Percentiles rank a stretch among this genome's conserved stretches.
phyloP scores from a whole-genome alignment of 192 early-diverging fungal genomes.

The Backusella sp. region DNA sequence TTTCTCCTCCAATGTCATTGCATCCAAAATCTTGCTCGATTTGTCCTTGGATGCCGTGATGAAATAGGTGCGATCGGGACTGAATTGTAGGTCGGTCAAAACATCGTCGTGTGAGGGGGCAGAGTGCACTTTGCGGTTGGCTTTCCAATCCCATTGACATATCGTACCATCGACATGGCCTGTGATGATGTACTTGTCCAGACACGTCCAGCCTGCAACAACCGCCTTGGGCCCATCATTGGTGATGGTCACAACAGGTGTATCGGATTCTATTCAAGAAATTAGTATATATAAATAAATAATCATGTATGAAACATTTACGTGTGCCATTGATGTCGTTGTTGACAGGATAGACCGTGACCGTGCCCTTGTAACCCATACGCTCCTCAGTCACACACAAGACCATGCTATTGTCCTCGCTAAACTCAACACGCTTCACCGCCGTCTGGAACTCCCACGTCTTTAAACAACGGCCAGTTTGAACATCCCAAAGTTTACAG shows the following conservation, averaged over 20 bases:
- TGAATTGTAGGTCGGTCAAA: slow-evolving; percentile 95
- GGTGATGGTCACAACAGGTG: slow-evolving; percentile 68
- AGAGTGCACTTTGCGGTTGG: slow-evolving; percentile 65
- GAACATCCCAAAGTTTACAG: slow-evolving; percentile 89
- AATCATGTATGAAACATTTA: neutral
- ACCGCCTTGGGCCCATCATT: slow-evolving; percentile 82
- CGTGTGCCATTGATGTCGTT: slow-evolving; percentile 52
- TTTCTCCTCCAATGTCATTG: slow-evolving; percentile 76
- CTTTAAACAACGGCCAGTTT: slow-evolving; percentile 87
- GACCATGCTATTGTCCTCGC: slow-evolving; percentile 83
- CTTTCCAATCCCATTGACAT: slow-evolving; percentile 85
- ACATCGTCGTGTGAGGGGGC: slow-evolving; percentile 65
- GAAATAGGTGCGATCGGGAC: slow-evolving; percentile 85
- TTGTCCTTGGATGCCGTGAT: slow-evolving; percentile 97
- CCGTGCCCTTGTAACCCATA: slow-evolving; percentile 89
- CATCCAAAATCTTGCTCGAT: slow-evolving; percentile 85
- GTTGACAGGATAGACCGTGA: slow-evolving; percentile 82
- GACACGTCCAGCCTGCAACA: slow-evolving; percentile 87
- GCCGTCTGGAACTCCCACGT: slow-evolving; percentile 89
- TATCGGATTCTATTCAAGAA: slow-evolving; percentile 54
- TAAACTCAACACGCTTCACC: slow-evolving; percentile 88
- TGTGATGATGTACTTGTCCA: slow-evolving; percentile 91
- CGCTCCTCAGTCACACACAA: slow-evolving; percentile 94
- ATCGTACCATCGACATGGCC: slow-evolving; percentile 94
- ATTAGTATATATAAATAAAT: neutral